phyloP scores from a whole-genome alignment of 192 early-diverging fungal species.

The Coemansia sp. region DNA sequence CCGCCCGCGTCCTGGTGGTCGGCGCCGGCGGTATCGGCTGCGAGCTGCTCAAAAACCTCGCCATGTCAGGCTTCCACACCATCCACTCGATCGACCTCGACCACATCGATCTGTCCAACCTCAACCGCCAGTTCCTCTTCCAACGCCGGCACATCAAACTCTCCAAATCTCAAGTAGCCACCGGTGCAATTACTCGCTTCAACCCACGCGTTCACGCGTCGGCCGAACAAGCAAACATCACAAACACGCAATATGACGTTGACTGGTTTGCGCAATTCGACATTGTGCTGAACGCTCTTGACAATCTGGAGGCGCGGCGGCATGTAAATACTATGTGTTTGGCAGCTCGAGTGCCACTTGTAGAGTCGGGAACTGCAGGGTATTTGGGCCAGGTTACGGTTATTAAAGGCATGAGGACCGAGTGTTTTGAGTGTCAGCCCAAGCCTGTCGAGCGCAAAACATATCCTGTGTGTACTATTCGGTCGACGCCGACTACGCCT shows the following conservation, averaged over 20 bases:
- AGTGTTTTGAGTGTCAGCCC: slow-evolving; percentile 94
- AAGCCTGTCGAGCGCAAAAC: slow-evolving; percentile 80
- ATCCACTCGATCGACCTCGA: slow-evolving; percentile 94
- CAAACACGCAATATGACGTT: slow-evolving; percentile 77
- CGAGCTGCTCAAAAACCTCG: slow-evolving; percentile 94
- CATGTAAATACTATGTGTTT: slow-evolving; percentile 97
- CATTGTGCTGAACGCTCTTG: slow-evolving; percentile 93
- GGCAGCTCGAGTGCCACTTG: slow-evolving; percentile 81
- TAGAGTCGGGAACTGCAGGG: slow-evolving; percentile 97
- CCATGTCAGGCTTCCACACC: slow-evolving; percentile 78
- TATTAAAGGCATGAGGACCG: slow-evolving; percentile 72
- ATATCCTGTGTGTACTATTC: slow-evolving; percentile 95
- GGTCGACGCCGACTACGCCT: slow-evolving; percentile 89
- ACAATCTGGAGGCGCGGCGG: slow-evolving; percentile 90
- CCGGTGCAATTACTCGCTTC: slow-evolving; percentile 78
- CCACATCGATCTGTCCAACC: slow-evolving; percentile 96
- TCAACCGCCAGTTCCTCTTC: slow-evolving; percentile 99
- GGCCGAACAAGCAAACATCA: slow-evolving; percentile 80
- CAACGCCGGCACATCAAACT: slow-evolving; percentile 90
- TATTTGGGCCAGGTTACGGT: slow-evolving; percentile 90
- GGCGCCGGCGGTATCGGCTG: slow-evolving; percentile 97
- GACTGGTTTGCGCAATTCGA: slow-evolving; percentile 88
- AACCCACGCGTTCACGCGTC: slow-evolving; percentile 67
- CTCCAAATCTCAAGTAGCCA: slow-evolving; percentile 88
- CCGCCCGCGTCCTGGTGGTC: slow-evolving; percentile 62